These are phyloP conservation scores for Hymenotorrendiella dingleyae DNA, from an alignment of 2,329 filamentous ascomycete species.

Conservation along the genomic window DNA sequence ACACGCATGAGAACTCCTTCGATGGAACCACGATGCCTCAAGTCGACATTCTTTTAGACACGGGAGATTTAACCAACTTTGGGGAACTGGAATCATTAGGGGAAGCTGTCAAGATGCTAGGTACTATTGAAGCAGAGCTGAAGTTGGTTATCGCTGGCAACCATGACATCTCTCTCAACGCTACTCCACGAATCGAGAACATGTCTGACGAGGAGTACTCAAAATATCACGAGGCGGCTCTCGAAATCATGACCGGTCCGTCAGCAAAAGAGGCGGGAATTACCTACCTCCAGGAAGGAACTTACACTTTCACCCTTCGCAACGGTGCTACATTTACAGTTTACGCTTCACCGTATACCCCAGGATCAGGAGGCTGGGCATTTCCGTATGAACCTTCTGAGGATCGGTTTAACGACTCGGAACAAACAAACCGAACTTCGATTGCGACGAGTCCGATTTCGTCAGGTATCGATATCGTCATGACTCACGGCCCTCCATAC, in stretches of 20 bases:
- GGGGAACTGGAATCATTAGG: slow-evolving; percentile 24
- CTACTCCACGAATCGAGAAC: slow-evolving; percentile 3
- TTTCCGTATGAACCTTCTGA: slow-evolving; percentile 19
- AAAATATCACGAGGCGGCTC: slow-evolving; percentile 6
- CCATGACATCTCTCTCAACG: slow-evolving; percentile 53
- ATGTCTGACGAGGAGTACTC: slow-evolving; percentile 20
- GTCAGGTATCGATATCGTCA: slow-evolving; percentile 29
- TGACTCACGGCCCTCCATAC: slow-evolving; percentile 37
- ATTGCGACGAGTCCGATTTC: slow-evolving; percentile 14
- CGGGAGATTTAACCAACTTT: slow-evolving; percentile 34
- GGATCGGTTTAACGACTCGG: slow-evolving; percentile 15
- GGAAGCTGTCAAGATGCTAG: slow-evolving; percentile 22
- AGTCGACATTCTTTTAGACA: slow-evolving; percentile 34
- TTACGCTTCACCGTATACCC: slow-evolving; percentile 25
- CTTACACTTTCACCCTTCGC: slow-evolving; percentile 19
- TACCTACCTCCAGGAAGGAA: slow-evolving; percentile 23
- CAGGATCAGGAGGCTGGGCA: slow-evolving; percentile 19
- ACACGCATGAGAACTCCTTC: slow-evolving; percentile 21
- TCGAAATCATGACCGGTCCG: slow-evolving; percentile 11
- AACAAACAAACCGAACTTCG: slow-evolving; percentile 2
- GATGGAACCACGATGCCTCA: slow-evolving; percentile 14
- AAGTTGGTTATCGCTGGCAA: slow-evolving; percentile 60
- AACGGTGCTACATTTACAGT: slow-evolving; percentile 21
- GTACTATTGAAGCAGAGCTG: slow-evolving; percentile 43
- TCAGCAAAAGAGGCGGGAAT: slow-evolving; percentile 16